A percentile compares a stretch with the other conserved stretches of the same genome.
Conservation (phyloP, 148 eudicot species). For the Euryodendron excelsum region DNA sequence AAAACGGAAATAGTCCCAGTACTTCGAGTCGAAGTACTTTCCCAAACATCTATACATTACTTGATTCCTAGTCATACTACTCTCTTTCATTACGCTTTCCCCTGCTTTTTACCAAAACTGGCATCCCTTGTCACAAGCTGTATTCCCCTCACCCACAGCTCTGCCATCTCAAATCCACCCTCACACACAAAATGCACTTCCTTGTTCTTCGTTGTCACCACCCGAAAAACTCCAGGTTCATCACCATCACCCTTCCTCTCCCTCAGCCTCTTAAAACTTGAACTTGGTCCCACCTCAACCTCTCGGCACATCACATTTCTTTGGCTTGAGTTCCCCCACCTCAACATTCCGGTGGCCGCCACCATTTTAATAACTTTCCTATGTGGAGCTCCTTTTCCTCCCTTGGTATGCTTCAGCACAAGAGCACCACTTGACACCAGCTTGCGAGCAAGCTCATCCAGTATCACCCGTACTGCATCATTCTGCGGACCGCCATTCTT, state of each 20-base stretch:
- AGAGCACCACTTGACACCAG: slow-evolving; percentile 55
- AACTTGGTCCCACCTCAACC: slow-evolving; percentile 64
- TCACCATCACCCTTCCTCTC: slow-evolving; percentile 52
- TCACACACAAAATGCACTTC: slow-evolving; percentile 83
- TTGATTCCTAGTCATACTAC: neutral
- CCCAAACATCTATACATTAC: slow-evolving; percentile 10
- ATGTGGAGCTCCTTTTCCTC: slow-evolving; percentile 81
- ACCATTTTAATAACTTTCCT: slow-evolving; percentile 53
- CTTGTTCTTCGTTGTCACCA: slow-evolving; percentile 67
- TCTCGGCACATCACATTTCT: slow-evolving; percentile 70
- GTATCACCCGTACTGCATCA: slow-evolving; percentile 53
- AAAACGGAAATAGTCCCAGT: slow-evolving; percentile 4
- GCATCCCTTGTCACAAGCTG: slow-evolving; percentile 61
- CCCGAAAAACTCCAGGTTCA: slow-evolving; percentile 64
- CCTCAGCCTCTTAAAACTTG: slow-evolving; percentile 46
- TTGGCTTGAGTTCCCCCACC: slow-evolving; percentile 71
- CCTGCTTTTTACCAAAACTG: slow-evolving; percentile 20
- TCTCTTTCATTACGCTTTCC: neutral
- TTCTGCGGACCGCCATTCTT: slow-evolving; percentile 23
- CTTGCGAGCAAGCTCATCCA: slow-evolving; percentile 60
- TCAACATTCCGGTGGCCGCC: slow-evolving; percentile 43
- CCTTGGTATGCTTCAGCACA: slow-evolving; percentile 69
- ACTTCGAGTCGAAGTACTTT: slow-evolving; percentile 38
- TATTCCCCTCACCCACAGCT: slow-evolving; percentile 88
- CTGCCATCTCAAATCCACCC: slow-evolving; percentile 76